phyloP scores from a whole-genome alignment of 441 rosid genomes.

The Gossypium armourianum region DNA sequence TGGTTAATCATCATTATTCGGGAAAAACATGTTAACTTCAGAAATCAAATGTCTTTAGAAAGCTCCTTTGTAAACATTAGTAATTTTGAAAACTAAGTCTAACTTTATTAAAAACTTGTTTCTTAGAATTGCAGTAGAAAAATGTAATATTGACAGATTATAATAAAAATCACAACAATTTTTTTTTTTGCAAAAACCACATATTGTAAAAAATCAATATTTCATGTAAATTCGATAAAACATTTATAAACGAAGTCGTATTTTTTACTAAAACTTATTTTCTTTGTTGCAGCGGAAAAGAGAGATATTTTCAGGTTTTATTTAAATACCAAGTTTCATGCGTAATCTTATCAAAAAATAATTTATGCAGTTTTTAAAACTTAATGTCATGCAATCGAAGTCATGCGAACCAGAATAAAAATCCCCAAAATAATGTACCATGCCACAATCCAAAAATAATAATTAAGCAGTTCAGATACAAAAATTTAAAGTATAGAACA shows the following conservation, averaged over 20 bases:
- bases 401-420: neutral
- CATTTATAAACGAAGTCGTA: neutral
- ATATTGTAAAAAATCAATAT: neutral
- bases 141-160: neutral
- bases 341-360: neutral
- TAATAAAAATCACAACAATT: neutral
- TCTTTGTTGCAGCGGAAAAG: no score
- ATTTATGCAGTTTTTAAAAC: neutral
- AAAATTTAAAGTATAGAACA: neutral
- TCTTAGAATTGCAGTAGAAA: neutral
- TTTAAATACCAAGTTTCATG: neutral
- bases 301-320: neutral
- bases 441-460: neutral
- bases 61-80: neutral
- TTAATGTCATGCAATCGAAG: neutral
- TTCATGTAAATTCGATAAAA: neutral
- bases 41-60: no score
- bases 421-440: neutral
- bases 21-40: neutral
- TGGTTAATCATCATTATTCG: neutral
- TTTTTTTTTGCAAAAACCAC: neutral
- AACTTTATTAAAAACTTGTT: neutral
- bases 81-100: neutral
- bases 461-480: neutral
- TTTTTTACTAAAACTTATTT: neutral